phyloP scores from a whole-genome alignment of 345 rosid genomes.

The Schrenkiella parvula region DNA sequence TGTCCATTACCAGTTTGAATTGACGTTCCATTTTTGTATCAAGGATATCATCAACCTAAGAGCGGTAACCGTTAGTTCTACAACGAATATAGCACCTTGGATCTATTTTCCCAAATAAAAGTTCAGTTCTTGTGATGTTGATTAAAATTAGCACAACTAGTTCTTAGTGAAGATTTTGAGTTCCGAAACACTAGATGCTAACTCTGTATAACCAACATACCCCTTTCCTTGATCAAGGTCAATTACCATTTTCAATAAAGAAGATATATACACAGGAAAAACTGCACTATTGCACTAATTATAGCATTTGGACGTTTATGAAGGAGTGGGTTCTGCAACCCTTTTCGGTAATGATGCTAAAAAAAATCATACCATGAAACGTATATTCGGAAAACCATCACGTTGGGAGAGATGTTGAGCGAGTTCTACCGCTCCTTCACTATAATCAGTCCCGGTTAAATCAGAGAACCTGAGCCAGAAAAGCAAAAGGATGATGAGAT shows the following conservation, averaged over 20 bases:
- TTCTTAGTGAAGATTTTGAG: not conserved
- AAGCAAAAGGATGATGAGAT: slow-evolving; percentile 1
- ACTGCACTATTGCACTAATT: not conserved
- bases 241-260: not conserved
- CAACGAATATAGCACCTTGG: not conserved
- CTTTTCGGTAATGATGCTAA: not conserved
- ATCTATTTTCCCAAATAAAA: not conserved
- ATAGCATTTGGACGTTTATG: not conserved
- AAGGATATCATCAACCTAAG: slow-evolving; percentile 86
- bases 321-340: not conserved
- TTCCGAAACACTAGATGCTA: not conserved
- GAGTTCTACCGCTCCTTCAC: slow-evolving; percentile 87
- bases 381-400: slow-evolving; percentile 67
- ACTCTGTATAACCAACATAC: not conserved
- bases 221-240: not conserved
- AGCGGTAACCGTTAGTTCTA: slow-evolving; percentile 2
- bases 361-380: slow-evolving; percentile 59
- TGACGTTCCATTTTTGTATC: slow-evolving; percentile 68
- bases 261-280: not conserved
- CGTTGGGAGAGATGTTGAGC: slow-evolving; percentile 79
- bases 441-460: slow-evolving; percentile 86
- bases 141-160: not conserved
- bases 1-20: slow-evolving; percentile 88
- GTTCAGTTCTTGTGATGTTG: not conserved
- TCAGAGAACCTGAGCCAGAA: slow-evolving; percentile 71